Evolutionary conservation across 2,329 filamentous ascomycete genomes (phyloP).

Genomic region (Truncatella angustata): DNA sequence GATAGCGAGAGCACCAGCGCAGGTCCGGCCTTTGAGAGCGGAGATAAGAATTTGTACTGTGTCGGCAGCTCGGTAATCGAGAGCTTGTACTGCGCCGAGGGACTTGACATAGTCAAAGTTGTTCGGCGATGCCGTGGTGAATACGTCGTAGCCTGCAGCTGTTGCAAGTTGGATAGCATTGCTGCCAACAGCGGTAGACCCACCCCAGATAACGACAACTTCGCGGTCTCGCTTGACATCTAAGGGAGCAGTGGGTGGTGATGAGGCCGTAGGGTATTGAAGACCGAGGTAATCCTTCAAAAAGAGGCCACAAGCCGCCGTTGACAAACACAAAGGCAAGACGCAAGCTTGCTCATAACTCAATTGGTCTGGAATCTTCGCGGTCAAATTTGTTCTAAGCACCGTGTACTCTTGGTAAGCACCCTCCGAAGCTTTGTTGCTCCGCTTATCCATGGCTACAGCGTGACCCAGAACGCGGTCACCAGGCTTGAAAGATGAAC

Average conservation of each 20-base stretch:
- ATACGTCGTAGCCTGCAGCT: constrained; percentile 42
- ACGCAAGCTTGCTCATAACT: constrained; percentile 4
- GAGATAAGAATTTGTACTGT: constrained; percentile 27
- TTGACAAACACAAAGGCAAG: constrained; percentile 3
- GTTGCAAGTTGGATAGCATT: constrained; percentile 44
- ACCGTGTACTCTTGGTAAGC: neutral
- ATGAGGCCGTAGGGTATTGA: constrained; percentile 8
- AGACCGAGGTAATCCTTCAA: constrained; percentile 10
- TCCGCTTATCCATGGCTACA: constrained; percentile 34
- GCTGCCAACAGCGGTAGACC: constrained; percentile 43
- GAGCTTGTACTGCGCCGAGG: constrained; percentile 38
- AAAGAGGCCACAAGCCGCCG: constrained; percentile 2
- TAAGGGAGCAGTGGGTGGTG: no score
- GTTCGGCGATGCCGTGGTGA: constrained; percentile 35
- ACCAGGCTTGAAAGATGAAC: constrained; percentile 45
- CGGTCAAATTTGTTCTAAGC: neutral
- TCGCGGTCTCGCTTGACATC: constrained; percentile 16
- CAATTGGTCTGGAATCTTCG: neutral
- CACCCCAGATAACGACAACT: constrained; percentile 45
- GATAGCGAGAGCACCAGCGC: constrained; percentile 20
- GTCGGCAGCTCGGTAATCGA: constrained; percentile 37
- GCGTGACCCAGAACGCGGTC: constrained; percentile 51
- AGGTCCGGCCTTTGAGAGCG: constrained; percentile 17
- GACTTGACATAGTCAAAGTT: constrained; percentile 38
- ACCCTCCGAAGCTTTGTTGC: neutral